A percentile compares a stretch with the other conserved stretches of the same genome.
Conservation (phyloP, 176 grass and related monocot species). For the Olyra latifolia region DNA sequence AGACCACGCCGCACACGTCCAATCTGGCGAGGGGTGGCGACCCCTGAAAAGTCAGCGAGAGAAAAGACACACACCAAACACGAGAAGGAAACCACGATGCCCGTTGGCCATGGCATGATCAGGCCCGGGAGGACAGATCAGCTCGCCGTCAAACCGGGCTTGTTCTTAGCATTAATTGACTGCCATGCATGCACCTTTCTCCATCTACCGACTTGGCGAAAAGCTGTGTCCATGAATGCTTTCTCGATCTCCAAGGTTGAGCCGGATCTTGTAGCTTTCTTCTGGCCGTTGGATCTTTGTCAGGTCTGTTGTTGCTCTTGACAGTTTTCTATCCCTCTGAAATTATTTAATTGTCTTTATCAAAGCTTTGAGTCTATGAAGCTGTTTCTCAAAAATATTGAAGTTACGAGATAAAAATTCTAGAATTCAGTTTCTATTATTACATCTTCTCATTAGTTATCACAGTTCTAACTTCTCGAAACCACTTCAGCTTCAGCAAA, state of each 20-base stretch:
- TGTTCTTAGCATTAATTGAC: not conserved
- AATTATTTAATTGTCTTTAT: too few species aligned
- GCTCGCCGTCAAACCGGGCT: not conserved
- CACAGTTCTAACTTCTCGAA: too few species aligned
- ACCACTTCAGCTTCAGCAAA: too few species aligned
- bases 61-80: not conserved
- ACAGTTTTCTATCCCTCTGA: too few species aligned
- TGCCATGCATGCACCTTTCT: not conserved
- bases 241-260: not conserved
- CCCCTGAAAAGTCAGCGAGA: not conserved
- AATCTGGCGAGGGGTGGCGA: not conserved
- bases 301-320: too few species aligned
- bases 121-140: not conserved
- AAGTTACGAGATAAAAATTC: too few species aligned
- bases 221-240: not conserved
- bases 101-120: not conserved
- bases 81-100: too few species aligned
- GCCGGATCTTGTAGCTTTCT: not conserved
- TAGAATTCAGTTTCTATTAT: too few species aligned
- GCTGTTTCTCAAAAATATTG: too few species aligned
- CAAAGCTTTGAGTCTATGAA: too few species aligned
- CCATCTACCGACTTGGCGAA: not conserved
- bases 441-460: too few species aligned
- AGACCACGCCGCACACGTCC: conserved; percentile 22
- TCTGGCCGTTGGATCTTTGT: not conserved